These are phyloP conservation scores for Microsporum audouinii DNA, from an alignment of 2,329 filamentous ascomycete species.

Conservation along the genomic window DNA sequence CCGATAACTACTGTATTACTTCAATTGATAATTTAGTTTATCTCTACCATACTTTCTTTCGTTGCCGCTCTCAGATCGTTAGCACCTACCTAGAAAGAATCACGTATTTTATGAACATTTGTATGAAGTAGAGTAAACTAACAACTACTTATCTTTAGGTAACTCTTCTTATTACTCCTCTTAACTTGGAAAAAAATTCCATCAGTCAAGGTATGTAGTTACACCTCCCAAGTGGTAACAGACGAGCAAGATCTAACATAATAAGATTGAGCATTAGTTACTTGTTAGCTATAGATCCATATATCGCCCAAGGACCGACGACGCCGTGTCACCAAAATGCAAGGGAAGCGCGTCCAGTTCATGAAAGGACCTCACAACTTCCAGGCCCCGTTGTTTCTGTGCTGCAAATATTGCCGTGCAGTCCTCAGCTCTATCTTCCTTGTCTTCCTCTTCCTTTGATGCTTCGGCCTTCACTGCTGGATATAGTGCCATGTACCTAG, in stretches of 20 bases:
- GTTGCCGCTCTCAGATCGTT: too few species aligned
- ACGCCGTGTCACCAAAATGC: conserved; percentile 6
- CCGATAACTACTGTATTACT: too few species aligned
- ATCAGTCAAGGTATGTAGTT: too few species aligned
- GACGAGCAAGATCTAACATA: not conserved
- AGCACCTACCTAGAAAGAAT: too few species aligned
- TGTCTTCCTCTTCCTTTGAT: not conserved
- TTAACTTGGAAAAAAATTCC: too few species aligned
- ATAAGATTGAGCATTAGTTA: not conserved
- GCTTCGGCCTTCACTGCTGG: not conserved
- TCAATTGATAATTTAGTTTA: too few species aligned
- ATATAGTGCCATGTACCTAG: not conserved
- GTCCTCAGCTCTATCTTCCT: not conserved
- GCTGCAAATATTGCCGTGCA: not conserved
- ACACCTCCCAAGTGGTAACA: not conserved
- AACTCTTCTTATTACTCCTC: too few species aligned
- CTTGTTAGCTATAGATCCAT: not conserved
- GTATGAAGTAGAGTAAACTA: too few species aligned
- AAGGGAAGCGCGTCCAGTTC: not conserved
- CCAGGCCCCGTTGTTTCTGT: not conserved
- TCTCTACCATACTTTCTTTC: too few species aligned
- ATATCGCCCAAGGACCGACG: conserved; percentile 1
- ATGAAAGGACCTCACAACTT: not conserved
- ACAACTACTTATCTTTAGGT: too few species aligned
- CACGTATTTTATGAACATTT: too few species aligned